Evolutionary conservation across 2,329 filamentous ascomycete genomes (phyloP), one percentile per base, ranked within the genome.

Genomic region (Stagonosporopsis tanaceti): DNA sequence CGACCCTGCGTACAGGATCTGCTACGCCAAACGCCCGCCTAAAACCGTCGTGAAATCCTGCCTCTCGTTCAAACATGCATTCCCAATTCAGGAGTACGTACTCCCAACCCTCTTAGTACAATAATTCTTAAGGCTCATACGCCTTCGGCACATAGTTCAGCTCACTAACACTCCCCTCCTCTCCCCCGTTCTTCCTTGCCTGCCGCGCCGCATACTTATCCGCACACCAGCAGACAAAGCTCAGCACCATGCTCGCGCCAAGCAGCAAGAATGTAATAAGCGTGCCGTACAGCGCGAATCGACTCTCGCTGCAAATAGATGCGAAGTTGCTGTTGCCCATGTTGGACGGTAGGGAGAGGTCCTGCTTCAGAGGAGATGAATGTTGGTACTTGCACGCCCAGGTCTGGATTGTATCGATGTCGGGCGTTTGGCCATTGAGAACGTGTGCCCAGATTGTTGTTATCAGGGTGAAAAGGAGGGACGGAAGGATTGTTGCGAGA

Each of bases 221-320:
- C 35, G 74, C 73, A 38, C 69, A 53, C 75, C 75, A 77, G 3
- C 69, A 69, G 7, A 77, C 58, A n/a, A 76, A 63, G 8, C 67
- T 71, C 35, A 75, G 28, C 20, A 57, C 70, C 63, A 75, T 69
- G 47, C 69, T 72, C 6, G 59, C 58, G 28, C 65, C 60, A 25
- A 81, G 72, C 41, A 81, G 44, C 40, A 81, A 47, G 57, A 81
- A 77, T 17, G 77, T 66, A 0, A 76, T 70, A 22, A 81, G 73
- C 0, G 77, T 78, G 22, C 77, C 76, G 61, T 77, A 80, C 40
- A 78, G 74, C 14, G 79, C 77, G 67, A 82, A 81, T 61, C 74
- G 75, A 47, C 77, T 80, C 61, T 81, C 72, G 8, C 68, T 62
- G 62, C 80, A 82, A 24, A 82, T 54, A 0, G 65, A 64, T 14